Conservation (phyloP, 2,329 filamentous ascomycete species). For the Colletotrichum costaricense region DNA sequence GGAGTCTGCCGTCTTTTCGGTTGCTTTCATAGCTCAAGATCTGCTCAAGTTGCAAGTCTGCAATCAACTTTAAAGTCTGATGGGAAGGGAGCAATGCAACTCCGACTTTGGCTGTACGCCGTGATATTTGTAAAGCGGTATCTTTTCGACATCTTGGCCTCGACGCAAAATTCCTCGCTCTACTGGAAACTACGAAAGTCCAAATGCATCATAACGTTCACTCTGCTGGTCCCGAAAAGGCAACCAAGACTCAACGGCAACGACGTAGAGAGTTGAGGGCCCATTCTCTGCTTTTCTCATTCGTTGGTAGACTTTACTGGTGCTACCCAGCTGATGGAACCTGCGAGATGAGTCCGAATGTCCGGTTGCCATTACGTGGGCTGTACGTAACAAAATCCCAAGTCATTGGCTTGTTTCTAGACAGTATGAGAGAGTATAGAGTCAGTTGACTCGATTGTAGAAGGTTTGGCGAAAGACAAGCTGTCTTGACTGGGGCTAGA, state of each 20-base stretch:
- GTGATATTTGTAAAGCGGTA: neutral
- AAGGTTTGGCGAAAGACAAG: neutral
- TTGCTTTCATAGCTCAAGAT: neutral
- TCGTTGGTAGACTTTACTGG: neutral
- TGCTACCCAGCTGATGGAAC: neutral
- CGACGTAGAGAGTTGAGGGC: neutral
- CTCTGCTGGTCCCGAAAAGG: neutral
- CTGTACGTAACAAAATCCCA: constrained; percentile 15
- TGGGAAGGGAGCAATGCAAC: neutral
- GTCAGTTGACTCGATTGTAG: neutral
- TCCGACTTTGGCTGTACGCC: too few relatives aligned
- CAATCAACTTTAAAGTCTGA: neutral
- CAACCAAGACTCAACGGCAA: constrained; percentile 25
- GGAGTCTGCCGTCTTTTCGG: neutral
- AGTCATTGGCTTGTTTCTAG: neutral
- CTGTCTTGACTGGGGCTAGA: neutral
- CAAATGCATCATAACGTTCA: neutral
- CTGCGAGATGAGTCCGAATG: neutral
- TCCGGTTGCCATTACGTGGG: constrained; percentile 6
- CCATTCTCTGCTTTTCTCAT: neutral
- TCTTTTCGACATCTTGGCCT: neutral
- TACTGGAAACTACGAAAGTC: neutral
- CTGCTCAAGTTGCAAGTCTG: neutral
- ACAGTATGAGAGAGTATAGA: neutral
- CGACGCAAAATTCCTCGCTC: neutral